Evolutionary conservation across 2,329 filamentous ascomycete genomes (phyloP), one percentile per base, ranked within the genome.

Genomic region (Aulographum hederae): DNA sequence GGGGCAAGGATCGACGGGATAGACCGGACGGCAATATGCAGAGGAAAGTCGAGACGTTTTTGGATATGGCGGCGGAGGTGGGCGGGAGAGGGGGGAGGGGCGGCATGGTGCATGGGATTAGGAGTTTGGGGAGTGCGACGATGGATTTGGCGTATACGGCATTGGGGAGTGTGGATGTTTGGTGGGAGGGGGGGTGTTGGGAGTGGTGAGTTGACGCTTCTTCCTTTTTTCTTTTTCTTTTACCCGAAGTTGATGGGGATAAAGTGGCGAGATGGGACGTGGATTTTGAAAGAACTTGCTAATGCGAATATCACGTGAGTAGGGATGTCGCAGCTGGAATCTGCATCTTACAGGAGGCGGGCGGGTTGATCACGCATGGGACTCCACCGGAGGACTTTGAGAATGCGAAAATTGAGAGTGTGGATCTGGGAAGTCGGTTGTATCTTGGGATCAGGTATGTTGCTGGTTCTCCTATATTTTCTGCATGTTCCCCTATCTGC

Each of bases 121-220:
- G 78, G 37, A 78, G 75, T 48, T 47, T 84, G 35, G 77, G 77
- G 16, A 67, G 74, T 44, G 78, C 78, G 6, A 79, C 78, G 2
- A 46, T 84, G 33, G 78, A 82, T 49, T 52, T 84, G 30, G 77
- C 76, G 0, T 84, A 82, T 47, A 69, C 70, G 6, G 78, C 78
- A 10, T 78, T 78, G 65, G 78, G 78, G 0, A 61, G 70, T 0
- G 73, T 82, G 40, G 78, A 84, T 51, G 79, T 82, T 8, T 82
- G 78, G 77, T 84, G 77, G 77, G 77, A 84, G 46, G 78, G 76
- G 3, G 77, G 77, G 0, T 81, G 76, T 44, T 81, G 77, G 77
- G 78, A 82, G 51, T 84, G 78, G 72, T 73, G 43, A 40, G 61
- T 49, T n/a, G n/a, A n/a, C n/a, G n/a, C n/a, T n/a, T n/a, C n/a